Evolutionary conservation across 306 rosid genomes (phyloP), one percentile per base, ranked within the genome.

Genomic region (Chamaecrista fasciculata): DNA sequence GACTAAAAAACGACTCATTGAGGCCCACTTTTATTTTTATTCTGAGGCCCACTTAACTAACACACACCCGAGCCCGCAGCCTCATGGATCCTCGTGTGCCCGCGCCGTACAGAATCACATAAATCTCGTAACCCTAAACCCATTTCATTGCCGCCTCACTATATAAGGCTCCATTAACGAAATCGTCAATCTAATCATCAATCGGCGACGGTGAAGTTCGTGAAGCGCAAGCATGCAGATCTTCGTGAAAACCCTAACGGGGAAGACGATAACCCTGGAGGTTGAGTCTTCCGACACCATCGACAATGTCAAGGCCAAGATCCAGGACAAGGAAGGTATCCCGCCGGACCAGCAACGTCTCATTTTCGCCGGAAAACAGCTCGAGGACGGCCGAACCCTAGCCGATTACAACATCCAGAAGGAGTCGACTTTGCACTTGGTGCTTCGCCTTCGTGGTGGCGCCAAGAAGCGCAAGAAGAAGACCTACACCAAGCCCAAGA

Each of bases 391-490:
- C 43, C 94, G 97, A 26, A 92, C 97, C 50, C 91, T 92, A 47
- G 97, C 97, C 23, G 97, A 92, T 60, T 91, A 91, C 81, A 91
- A 91, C 77, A 91, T 91, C 82, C 96, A 91, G 88, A 91, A 91
- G 86, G 97, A 92, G 43, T 92, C 97, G 0, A 92, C 96, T 0
- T 95, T 92, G 2, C 97, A 92, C 73, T 87, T 92, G 0, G 96
- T 92, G 7, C 97, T 92, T 66, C 94, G 97, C 24, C 96, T 92
- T 61, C 86, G 97, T 1, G 97, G 97, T 9, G 97, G 97, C 0
- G 97, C 97, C 8, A 92, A 92, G 82, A 92, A 92, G 90, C 68
- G 97, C 3, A 92, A 92, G 96, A 92, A 92, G 96, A 92, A 92
- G 92, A 92, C 97, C 47, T 89, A 92, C 84, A 89, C 97, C 48